A percentile compares a stretch with the other conserved stretches of the same genome.
Evolutionary conservation across 2,329 filamentous ascomycete species (phyloP).

Genomic region (Venturia nashicola): DNA sequence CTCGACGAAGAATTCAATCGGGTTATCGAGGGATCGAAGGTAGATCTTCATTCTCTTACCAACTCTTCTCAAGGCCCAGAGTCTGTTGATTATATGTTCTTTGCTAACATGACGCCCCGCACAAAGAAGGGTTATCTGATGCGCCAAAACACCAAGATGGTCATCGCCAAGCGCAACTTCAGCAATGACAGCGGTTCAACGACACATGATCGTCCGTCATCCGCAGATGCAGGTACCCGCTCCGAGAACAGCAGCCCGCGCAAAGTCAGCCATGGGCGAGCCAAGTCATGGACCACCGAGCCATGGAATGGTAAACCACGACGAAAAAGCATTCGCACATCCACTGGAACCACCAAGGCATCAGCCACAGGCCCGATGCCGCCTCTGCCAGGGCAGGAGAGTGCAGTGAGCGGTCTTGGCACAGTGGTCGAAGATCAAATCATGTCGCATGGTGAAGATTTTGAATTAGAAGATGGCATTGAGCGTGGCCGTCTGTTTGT

Average conservation of each 20-base stretch:
- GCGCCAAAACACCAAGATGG: slow-evolving; percentile 95
- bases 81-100: background rate
- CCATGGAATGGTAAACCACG: slow-evolving; percentile 83
- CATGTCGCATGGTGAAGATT: slow-evolving; percentile 40
- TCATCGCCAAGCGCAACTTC: slow-evolving; percentile 64
- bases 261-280: slow-evolving; percentile 53
- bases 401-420: slow-evolving; percentile 54
- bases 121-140: slow-evolving; percentile 95
- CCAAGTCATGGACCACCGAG: slow-evolving; percentile 87
- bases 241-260: slow-evolving; percentile 62
- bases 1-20: slow-evolving; percentile 89
- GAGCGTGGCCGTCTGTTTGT: slow-evolving; percentile 90
- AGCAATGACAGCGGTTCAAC: slow-evolving; percentile 44
- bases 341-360: slow-evolving; percentile 37
- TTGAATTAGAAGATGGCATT: slow-evolving; percentile 52
- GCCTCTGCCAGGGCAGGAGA: slow-evolving; percentile 78
- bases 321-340: slow-evolving; percentile 49
- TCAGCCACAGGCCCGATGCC: slow-evolving; percentile 52
- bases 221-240: slow-evolving; percentile 31
- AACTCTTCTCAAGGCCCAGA: background rate
- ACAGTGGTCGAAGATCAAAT: slow-evolving; percentile 59
- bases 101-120: slow-evolving; percentile 34
- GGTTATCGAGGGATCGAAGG: slow-evolving; percentile 95
- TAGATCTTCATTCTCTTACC: slow-evolving; percentile 27
- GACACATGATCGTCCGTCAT: slow-evolving; percentile 22